Conservation (phyloP, 805 yeast species). For the Lachancea waltii region DNA sequence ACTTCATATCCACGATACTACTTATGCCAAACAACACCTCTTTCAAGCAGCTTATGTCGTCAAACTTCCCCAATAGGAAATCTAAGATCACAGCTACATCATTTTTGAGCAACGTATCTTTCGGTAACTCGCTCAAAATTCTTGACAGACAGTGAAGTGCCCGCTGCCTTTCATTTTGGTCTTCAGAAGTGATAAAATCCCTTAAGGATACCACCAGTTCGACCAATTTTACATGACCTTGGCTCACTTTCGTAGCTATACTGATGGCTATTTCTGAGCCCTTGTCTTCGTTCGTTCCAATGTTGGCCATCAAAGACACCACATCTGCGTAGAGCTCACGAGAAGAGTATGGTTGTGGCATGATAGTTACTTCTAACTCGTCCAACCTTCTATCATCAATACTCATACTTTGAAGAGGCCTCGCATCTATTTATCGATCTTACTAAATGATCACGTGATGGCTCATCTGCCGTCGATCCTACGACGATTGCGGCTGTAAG, state of each 20-base stretch:
- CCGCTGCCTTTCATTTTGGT: constrained; percentile 44
- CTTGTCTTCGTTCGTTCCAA: constrained; percentile 30
- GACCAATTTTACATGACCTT: constrained; percentile 35
- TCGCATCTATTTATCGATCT: too few relatives aligned
- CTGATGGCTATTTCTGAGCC: constrained; percentile 26
- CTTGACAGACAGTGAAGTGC: constrained; percentile 41
- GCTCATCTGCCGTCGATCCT: too few relatives aligned
- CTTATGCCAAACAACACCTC: constrained; percentile 50
- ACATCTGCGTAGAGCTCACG: constrained; percentile 10
- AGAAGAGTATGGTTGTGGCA: constrained; percentile 7
- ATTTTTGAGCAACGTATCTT: constrained; percentile 31
- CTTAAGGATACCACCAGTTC: constrained; percentile 54
- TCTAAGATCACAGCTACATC: constrained; percentile 37
- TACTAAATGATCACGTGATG: too few relatives aligned
- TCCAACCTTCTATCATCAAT: not conserved
- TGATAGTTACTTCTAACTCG: not conserved
- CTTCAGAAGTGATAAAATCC: constrained; percentile 55
- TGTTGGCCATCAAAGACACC: constrained; percentile 36
- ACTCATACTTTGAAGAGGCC: not conserved
- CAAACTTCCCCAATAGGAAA: constrained; percentile 61
- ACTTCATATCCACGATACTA: constrained; percentile 47
- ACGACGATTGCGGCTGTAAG: too few relatives aligned
- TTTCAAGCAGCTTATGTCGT: constrained; percentile 50
- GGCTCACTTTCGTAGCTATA: constrained; percentile 26
- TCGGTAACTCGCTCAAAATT: constrained; percentile 30